Evolutionary conservation across 2,329 filamentous ascomycete species (phyloP).

Genomic region (Ophiocordyceps robertsii): DNA sequence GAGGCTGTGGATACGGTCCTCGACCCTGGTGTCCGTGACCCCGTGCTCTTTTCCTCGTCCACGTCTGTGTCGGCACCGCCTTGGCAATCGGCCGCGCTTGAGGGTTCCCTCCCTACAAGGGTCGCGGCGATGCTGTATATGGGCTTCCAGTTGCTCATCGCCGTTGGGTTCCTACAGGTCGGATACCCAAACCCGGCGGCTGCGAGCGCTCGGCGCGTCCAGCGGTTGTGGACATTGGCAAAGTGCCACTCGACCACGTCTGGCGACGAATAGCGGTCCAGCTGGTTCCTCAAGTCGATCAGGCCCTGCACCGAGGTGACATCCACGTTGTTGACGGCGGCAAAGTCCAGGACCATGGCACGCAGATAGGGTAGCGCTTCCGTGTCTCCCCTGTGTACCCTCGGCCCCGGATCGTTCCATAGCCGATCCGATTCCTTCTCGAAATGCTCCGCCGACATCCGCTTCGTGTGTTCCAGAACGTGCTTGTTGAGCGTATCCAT

Average conservation of each 20-base stretch:
- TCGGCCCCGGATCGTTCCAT: constrained; percentile 39
- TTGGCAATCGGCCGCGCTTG: neutral
- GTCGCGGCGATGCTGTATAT: constrained; percentile 19
- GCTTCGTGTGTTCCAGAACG: constrained; percentile 25
- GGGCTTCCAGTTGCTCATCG: constrained; percentile 16
- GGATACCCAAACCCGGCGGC: constrained; percentile 41
- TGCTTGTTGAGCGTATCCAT: constrained; percentile 25
- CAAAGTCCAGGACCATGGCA: constrained; percentile 44
- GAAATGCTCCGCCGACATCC: constrained; percentile 23
- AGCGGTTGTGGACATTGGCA: constrained; percentile 39
- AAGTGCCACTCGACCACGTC: constrained; percentile 38
- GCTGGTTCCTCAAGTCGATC: constrained; percentile 38
- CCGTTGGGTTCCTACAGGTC: constrained; percentile 11
- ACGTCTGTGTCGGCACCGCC: constrained; percentile 1
- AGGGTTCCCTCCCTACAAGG: constrained; percentile 6
- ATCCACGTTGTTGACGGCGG: constrained; percentile 42
- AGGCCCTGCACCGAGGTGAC: constrained; percentile 44
- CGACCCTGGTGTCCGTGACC: neutral
- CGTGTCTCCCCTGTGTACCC: constrained; percentile 10
- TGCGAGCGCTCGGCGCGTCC: constrained; percentile 42
- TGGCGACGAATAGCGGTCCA: constrained; percentile 38
- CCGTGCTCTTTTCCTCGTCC: constrained; percentile 5
- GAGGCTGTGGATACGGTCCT: neutral
- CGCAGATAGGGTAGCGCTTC: constrained; percentile 30
- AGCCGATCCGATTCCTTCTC: constrained; percentile 29